These are phyloP conservation scores for Metschnikowia baotianmanensis DNA, from an alignment of 805 yeast genomes.

Conservation along the genomic window DNA sequence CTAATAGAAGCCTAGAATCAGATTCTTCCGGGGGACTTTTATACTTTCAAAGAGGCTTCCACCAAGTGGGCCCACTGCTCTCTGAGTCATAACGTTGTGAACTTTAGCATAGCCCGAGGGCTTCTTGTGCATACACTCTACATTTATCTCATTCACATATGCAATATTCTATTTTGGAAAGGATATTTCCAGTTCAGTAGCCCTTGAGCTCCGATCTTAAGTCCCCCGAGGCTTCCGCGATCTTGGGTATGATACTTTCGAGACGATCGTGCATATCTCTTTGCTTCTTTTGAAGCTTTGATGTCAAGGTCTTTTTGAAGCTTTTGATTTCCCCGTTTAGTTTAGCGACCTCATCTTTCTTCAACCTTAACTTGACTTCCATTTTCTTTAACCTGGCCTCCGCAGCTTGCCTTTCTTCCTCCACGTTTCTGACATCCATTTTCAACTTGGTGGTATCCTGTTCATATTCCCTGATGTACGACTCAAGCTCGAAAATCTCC, in stretches of 20 bases:
- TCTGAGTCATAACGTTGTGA: slow-evolving; percentile 11
- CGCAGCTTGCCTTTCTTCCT: slow-evolving; percentile 23
- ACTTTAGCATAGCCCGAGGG: no score
- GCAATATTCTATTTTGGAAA: no score
- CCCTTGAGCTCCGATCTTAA: slow-evolving; percentile 15
- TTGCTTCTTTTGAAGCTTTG: slow-evolving; percentile 27
- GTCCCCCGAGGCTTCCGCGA: slow-evolving; percentile 24
- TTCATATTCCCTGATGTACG: slow-evolving; percentile 25
- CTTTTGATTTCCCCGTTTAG: slow-evolving; percentile 26
- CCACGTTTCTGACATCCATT: slow-evolving; percentile 21
- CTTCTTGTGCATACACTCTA: neutral
- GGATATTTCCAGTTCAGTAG: neutral
- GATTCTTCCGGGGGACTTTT: slow-evolving; percentile 58
- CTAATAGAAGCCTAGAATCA: slow-evolving; percentile 17
- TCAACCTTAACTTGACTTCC: slow-evolving; percentile 23
- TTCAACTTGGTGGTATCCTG: slow-evolving; percentile 22
- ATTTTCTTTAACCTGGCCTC: slow-evolving; percentile 27
- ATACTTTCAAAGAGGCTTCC: slow-evolving; percentile 63
- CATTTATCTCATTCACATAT: neutral
- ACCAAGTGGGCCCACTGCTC: slow-evolving; percentile 39
- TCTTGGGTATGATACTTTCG: slow-evolving; percentile 34
- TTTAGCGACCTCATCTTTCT: slow-evolving; percentile 26
- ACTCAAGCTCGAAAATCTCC: slow-evolving; percentile 25
- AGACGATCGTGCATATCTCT: slow-evolving; percentile 32
- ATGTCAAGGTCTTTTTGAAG: slow-evolving; percentile 26